phyloP scores from a whole-genome alignment of 345 rosid species.

The Theobroma cacao region DNA sequence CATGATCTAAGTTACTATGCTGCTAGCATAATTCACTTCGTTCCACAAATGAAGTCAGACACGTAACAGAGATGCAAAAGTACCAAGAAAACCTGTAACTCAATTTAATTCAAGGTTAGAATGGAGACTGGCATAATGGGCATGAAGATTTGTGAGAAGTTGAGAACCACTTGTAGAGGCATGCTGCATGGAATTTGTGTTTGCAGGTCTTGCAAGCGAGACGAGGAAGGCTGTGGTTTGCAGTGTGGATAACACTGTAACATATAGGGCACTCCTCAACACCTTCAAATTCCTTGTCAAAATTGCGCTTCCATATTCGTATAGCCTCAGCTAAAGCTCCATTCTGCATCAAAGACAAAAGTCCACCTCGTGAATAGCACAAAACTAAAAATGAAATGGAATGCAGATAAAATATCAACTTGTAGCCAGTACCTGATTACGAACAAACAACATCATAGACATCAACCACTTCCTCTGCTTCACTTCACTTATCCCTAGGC shows the following conservation, averaged over 20 bases:
- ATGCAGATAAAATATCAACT: background rate
- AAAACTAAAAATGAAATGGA: constrained; percentile 1
- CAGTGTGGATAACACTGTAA: constrained; percentile 93
- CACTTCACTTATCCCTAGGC: constrained; percentile 88
- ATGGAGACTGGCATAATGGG: constrained; percentile 95
- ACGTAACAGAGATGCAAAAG: background rate
- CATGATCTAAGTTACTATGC: background rate
- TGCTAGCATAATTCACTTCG: background rate
- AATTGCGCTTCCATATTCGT: constrained; percentile 82
- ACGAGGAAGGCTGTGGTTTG: constrained; percentile 87
- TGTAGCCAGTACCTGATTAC: constrained; percentile 68
- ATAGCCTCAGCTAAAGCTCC: constrained; percentile 97
- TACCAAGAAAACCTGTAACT: background rate
- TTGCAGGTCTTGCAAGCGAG: constrained; percentile 93
- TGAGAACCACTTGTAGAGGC: constrained; percentile 93
- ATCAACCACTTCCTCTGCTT: constrained; percentile 97
- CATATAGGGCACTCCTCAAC: constrained; percentile 98
- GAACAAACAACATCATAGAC: constrained; percentile 91
- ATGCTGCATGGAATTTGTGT: constrained; percentile 89
- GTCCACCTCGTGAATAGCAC: background rate
- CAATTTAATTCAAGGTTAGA: constrained; percentile 31
- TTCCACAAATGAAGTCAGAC: background rate
- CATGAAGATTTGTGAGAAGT: constrained; percentile 89
- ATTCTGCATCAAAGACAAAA: constrained; percentile 52
- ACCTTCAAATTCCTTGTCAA: constrained; percentile 96